These are phyloP conservation scores for Leccinum boreale DNA, from an alignment of 768 basidiomycete species.

Conservation along the genomic window DNA sequence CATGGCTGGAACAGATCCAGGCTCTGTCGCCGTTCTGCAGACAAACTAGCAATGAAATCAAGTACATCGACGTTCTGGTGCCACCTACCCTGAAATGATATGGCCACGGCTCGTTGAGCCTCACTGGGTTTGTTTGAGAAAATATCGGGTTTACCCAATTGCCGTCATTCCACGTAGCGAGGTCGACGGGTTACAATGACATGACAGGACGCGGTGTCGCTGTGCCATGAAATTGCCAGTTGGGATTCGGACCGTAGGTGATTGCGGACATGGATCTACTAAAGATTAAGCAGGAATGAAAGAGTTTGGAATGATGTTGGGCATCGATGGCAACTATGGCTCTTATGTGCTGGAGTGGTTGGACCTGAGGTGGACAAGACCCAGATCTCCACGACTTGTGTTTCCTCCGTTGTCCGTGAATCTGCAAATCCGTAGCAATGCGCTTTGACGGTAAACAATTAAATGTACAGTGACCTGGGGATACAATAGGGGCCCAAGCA, in stretches of 20 bases:
- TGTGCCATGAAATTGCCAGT: neutral
- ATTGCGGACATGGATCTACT: constrained; percentile 2
- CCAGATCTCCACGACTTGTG: constrained; percentile 13
- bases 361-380: constrained; percentile 8
- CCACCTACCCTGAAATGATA: constrained; percentile 45
- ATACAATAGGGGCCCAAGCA: constrained; percentile 4
- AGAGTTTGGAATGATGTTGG: neutral
- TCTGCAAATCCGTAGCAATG: constrained; percentile 1
- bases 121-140: constrained; percentile 29
- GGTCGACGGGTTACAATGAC: constrained; percentile 21
- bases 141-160: constrained; percentile 15
- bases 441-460: constrained; percentile 16
- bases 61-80: neutral
- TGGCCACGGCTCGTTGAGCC: constrained; percentile 48
- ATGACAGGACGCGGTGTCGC: neutral
- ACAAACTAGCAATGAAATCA: neutral
- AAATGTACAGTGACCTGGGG: neutral
- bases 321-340: neutral
- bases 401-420: constrained; percentile 11
- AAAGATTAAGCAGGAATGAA: neutral
- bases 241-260: neutral
- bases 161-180: constrained; percentile 26
- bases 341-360: constrained; percentile 5
- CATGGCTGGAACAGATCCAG: constrained; percentile 49
- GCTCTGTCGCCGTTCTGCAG: constrained; percentile 45